A percentile compares a stretch with the other conserved stretches of the same genome.
Evolutionary conservation across 805 yeast species (phyloP).

Genomic region (Yamadazyma nakazawae): DNA sequence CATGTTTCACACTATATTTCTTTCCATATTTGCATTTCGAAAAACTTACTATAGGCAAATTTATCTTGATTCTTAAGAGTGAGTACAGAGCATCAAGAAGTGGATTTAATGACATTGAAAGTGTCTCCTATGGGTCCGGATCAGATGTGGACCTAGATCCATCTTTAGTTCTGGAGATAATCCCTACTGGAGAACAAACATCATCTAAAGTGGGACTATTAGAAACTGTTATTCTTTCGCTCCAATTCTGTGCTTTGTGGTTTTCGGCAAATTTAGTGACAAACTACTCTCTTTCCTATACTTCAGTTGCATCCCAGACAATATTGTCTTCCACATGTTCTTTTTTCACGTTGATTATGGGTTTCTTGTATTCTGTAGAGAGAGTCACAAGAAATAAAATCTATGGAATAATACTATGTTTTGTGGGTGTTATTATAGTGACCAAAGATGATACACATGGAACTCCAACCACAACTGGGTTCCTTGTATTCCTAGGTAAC

Average conservation of each 20-base stretch:
- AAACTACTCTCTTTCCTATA: constrained; percentile 81
- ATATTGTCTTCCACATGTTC: constrained; percentile 89
- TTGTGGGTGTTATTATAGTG: constrained; percentile 76
- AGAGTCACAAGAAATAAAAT: constrained; percentile 61
- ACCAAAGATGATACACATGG: constrained; percentile 63
- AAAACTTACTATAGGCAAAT: constrained; percentile 19
- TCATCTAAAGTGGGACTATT: constrained; percentile 33
- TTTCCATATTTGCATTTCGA: constrained; percentile 50
- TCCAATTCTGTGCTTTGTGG: constrained; percentile 87
- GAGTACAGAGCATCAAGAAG: constrained; percentile 14
- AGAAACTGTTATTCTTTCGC: constrained; percentile 72
- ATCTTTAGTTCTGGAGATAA: neutral
- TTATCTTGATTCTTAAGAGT: constrained; percentile 19
- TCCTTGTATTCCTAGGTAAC: constrained; percentile 59
- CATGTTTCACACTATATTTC: constrained; percentile 75
- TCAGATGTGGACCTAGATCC: constrained; percentile 2
- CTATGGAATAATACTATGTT: constrained; percentile 65
- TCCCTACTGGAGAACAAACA: neutral
- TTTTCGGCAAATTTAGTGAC: constrained; percentile 84
- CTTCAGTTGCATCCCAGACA: constrained; percentile 93
- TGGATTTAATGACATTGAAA: constrained; percentile 6
- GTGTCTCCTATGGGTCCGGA: constrained; percentile 9
- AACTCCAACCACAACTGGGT: constrained; percentile 19
- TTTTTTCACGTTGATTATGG: constrained; percentile 85
- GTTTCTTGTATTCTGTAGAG: constrained; percentile 71